phyloP scores from a whole-genome alignment of 73 alveolate species.

The Tetrahymena elliotti region DNA sequence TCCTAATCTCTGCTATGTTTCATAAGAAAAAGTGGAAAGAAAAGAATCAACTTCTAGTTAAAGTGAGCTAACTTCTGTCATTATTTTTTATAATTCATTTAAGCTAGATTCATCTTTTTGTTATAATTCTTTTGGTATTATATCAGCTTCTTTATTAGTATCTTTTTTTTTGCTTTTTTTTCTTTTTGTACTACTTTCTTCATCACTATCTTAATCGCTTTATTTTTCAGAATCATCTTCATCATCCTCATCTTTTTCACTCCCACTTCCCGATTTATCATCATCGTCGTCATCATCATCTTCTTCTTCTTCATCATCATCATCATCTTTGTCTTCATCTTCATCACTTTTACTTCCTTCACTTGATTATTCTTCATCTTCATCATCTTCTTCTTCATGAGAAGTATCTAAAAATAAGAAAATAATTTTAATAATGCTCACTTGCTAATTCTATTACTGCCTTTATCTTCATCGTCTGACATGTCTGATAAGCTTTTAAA shows the following conservation, averaged over 20 bases:
- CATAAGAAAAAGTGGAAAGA: background rate
- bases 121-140: background rate
- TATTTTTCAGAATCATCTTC: background rate
- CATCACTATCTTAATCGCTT: background rate
- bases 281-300: background rate
- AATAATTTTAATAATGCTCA: background rate
- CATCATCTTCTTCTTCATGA: background rate
- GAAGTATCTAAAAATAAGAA: background rate
- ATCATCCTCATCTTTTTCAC: background rate
- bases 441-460: background rate
- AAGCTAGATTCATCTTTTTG: background rate
- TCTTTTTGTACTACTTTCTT: background rate
- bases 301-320: background rate
- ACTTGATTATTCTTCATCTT: background rate
- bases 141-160: background rate
- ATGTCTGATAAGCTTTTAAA: background rate
- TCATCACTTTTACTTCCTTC: background rate
- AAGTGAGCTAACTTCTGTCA: background rate
- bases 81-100: background rate
- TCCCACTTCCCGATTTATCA: background rate
- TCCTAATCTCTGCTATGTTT: background rate
- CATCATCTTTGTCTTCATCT: background rate
- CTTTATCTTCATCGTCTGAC: background rate
- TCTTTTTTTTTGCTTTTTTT: background rate
- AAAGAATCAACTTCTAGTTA: background rate